phyloP scores from a whole-genome alignment of 768 basidiomycete genomes.

The Lentinula raphanica region DNA sequence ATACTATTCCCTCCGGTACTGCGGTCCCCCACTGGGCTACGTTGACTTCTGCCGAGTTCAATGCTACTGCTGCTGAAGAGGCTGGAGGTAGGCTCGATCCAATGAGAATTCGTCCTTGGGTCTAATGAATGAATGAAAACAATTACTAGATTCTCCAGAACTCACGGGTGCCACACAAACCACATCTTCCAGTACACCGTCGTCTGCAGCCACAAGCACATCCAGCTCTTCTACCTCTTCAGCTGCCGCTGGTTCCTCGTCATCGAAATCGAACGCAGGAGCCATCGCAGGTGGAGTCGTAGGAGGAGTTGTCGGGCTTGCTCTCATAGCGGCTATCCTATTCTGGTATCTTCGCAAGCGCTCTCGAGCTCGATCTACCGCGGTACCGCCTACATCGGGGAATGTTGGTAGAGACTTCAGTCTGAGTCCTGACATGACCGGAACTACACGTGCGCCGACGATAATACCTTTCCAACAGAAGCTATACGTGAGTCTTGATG shows the following conservation, averaged over 20 bases:
- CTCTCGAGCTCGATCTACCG: not conserved
- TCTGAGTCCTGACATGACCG: constrained; percentile 6
- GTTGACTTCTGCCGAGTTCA: not conserved
- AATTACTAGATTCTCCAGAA: constrained; percentile 12
- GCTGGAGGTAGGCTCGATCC: constrained; percentile 2
- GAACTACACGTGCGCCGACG: constrained; percentile 2
- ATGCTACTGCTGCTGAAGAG: not conserved
- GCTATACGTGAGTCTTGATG: constrained; percentile 24
- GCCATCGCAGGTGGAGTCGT: constrained; percentile 23
- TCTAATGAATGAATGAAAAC: too few species aligned
- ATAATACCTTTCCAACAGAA: constrained; percentile 14
- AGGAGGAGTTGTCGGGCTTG: constrained; percentile 19
- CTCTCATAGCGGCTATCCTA: constrained; percentile 11
- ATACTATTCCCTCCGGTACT: constrained; percentile 1
- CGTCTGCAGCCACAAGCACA: not conserved
- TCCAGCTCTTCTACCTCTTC: not conserved
- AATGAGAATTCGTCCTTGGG: too few species aligned
- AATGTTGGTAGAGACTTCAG: constrained; percentile 1
- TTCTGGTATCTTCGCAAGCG: constrained; percentile 14
- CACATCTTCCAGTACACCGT: not conserved
- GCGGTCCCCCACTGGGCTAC: constrained; percentile 3
- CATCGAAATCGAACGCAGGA: constrained; percentile 16
- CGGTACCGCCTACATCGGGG: not conserved
- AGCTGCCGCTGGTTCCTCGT: not conserved
- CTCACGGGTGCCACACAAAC: constrained; percentile 4